Evolutionary conservation across 2,329 filamentous ascomycete species (phyloP).

Genomic region (Fusarium citri): DNA sequence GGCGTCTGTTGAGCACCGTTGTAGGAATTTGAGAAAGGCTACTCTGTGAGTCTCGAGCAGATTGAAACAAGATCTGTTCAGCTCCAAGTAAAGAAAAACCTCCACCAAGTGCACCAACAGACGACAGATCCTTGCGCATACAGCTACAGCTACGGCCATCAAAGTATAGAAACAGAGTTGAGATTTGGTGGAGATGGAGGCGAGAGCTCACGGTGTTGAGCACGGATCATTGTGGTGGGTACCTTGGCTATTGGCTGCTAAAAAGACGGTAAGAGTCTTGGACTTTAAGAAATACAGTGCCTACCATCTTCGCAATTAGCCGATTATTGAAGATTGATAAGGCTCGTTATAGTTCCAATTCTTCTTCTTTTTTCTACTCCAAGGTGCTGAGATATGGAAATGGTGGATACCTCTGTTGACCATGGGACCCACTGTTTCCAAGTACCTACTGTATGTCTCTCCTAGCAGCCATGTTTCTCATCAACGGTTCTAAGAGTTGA

Average conservation of each 20-base stretch:
- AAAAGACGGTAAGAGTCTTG: slow-evolving; percentile 12
- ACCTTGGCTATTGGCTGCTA: not conserved
- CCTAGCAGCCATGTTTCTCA: not conserved
- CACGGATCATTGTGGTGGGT: not conserved
- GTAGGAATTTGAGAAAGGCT: not conserved
- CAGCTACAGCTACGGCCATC: not conserved
- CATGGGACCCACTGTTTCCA: not conserved
- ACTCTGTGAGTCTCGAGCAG: not conserved
- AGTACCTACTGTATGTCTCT: not conserved
- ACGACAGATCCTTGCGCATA: not conserved
- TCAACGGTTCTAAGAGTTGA: not conserved
- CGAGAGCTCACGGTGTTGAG: not conserved
- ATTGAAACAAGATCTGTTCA: not conserved
- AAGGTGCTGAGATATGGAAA: not conserved
- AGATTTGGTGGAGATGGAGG: slow-evolving; percentile 5
- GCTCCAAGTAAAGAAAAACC: not conserved
- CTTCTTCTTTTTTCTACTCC: not conserved
- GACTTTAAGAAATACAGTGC: not conserved
- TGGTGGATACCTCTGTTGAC: not conserved
- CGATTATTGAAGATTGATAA: not conserved
- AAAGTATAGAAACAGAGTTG: slow-evolving; percentile 1
- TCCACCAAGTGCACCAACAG: not conserved
- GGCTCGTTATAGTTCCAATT: not conserved
- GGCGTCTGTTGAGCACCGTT: slow-evolving; percentile 1
- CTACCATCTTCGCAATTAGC: not conserved